Conservation (phyloP, 2,329 filamentous ascomycete genomes). For the Cytospora piceae region DNA sequence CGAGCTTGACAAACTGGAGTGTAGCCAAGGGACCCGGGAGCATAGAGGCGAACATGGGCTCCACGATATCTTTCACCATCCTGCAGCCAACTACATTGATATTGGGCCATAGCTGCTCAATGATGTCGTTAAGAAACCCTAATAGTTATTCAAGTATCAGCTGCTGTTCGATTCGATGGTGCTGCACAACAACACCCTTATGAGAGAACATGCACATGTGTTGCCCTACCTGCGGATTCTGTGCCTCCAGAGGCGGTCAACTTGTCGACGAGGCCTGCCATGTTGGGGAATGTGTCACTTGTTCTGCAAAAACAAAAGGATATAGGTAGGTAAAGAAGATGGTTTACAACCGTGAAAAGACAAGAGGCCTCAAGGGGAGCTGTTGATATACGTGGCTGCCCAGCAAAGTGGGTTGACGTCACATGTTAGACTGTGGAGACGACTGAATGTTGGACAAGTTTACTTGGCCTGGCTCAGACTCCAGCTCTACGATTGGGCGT, state of each 20-base stretch:
- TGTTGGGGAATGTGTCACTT: constrained; percentile 23
- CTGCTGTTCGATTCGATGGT: neutral
- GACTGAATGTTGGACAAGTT: constrained; percentile 1
- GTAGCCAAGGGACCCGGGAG: constrained; percentile 48
- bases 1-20: constrained; percentile 50
- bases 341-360: neutral
- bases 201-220: neutral
- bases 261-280: constrained; percentile 42
- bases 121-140: constrained; percentile 53
- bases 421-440: neutral
- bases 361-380: neutral
- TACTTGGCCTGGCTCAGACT: neutral
- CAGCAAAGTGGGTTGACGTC: constrained; percentile 1
- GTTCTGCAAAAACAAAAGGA: neutral
- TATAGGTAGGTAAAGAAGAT: neutral
- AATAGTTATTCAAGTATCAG: constrained; percentile 21
- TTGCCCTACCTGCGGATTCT: constrained; percentile 41
- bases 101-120: constrained; percentile 53
- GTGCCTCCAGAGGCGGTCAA: constrained; percentile 44
- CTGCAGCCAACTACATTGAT: constrained; percentile 48
- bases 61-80: constrained; percentile 51
- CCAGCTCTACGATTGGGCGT: neutral
- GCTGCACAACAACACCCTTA: neutral
- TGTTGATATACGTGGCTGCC: neutral
- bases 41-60: constrained; percentile 51